These are phyloP conservation scores for Phytophthora chlamydospora DNA, from an alignment of 352 stramenopile genomes.

Conservation along the genomic window DNA sequence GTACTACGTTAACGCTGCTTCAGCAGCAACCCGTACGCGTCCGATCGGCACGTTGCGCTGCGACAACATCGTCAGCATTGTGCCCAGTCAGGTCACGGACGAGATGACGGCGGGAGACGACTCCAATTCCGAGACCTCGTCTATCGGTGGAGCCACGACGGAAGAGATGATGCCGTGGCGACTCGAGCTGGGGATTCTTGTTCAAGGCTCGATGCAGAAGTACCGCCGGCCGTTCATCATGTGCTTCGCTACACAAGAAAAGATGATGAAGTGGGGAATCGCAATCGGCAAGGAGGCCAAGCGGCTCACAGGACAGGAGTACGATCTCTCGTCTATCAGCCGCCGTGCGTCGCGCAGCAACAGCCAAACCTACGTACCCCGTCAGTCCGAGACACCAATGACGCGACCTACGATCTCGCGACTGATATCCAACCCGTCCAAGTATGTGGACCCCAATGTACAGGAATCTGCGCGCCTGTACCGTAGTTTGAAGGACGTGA, in stretches of 20 bases:
- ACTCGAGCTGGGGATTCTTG: conserved; percentile 72
- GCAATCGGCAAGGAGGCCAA: conserved; percentile 80
- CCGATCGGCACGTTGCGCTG: conserved; percentile 84
- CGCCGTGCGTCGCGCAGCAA: conserved; percentile 66
- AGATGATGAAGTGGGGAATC: conserved; percentile 90
- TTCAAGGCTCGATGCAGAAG: conserved; percentile 59
- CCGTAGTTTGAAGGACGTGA: conserved; percentile 82
- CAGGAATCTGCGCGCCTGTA: conserved; percentile 55
- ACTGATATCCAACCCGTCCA: conserved; percentile 78
- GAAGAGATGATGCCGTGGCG: conserved; percentile 79
- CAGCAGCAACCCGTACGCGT: conserved; percentile 59
- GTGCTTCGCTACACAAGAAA: conserved; percentile 76
- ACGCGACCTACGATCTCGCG: conserved; percentile 63
- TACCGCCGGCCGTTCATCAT: conserved; percentile 82
- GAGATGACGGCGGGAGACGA: conserved; percentile 17
- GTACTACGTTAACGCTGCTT: conserved; percentile 71
- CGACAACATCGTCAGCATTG: conserved; percentile 82
- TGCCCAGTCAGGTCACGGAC: conserved; percentile 68
- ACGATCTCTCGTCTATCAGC: conserved; percentile 79
- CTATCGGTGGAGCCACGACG: conserved; percentile 23
- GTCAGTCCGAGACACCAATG: conserved; percentile 66
- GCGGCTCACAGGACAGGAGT: conserved; percentile 80
- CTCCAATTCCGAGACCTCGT: conserved; percentile 21
- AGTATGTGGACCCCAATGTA: conserved; percentile 74
- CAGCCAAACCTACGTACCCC: conserved; percentile 56